Percentiles rank a stretch among this genome's conserved stretches.
Conservation (phyloP, 2,329 filamentous ascomycete species). For the Zasmidium citrigriseum region DNA sequence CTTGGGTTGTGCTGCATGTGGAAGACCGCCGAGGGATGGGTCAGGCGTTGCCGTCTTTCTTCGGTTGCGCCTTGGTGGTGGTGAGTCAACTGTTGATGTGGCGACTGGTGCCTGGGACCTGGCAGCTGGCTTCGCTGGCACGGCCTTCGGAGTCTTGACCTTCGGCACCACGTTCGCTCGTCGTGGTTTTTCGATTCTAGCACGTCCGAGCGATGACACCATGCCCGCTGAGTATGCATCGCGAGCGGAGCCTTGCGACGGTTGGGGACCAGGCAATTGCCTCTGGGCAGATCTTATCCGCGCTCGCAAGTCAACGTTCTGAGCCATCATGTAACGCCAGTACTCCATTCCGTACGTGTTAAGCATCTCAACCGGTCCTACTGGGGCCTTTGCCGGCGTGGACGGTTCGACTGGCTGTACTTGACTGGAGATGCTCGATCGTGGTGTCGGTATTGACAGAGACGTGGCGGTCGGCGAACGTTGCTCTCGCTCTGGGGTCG, state of each 20-base stretch:
- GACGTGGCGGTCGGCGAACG: not conserved
- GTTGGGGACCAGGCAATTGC: slow-evolving; percentile 14
- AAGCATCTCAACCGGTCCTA: slow-evolving; percentile 10
- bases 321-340: slow-evolving; percentile 15
- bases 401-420: not conserved
- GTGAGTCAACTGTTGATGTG: slow-evolving; percentile 10
- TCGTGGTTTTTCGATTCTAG: slow-evolving; percentile 16
- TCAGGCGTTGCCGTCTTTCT: slow-evolving; percentile 20
- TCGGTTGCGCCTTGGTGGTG: slow-evolving; percentile 15
- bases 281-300: slow-evolving; percentile 7
- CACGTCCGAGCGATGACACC: slow-evolving; percentile 17
- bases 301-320: slow-evolving; percentile 14
- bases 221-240: slow-evolving; percentile 19
- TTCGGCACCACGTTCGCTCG: slow-evolving; percentile 8
- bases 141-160: slow-evolving; percentile 5
- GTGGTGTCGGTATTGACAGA: slow-evolving; percentile 1
- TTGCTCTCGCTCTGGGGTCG: slow-evolving; percentile 2
- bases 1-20: slow-evolving; percentile 24
- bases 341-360: slow-evolving; percentile 21
- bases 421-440: not conserved
- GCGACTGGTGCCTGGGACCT: not conserved
- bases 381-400: not conserved
- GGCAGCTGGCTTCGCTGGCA: slow-evolving; percentile 5
- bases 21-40: slow-evolving; percentile 2
- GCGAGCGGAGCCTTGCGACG: slow-evolving; percentile 7